Base-by-base conservation (phyloP, 2,329 filamentous ascomycete genomes). In the Lomentospora prolificans region DNA sequence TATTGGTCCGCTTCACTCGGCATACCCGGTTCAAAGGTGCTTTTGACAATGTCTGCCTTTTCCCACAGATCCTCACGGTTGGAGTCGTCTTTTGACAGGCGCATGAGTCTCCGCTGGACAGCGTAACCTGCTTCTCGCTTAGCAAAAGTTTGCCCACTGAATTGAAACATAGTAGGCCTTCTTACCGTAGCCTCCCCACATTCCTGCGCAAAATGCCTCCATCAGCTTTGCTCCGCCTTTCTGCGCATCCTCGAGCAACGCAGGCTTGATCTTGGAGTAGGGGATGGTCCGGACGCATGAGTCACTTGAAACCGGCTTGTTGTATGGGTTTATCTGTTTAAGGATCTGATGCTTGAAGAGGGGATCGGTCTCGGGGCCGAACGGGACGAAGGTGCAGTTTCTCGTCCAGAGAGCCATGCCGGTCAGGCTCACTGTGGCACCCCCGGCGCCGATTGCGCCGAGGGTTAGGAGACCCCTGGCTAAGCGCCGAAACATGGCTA, bases 321-420 rank as follows among this genome's bases (percentile, higher is more conserved):
- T 48, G 19, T 4, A 17, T 4, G 44, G 44, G 44, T 48, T 48
- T 6, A 25, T 22, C 22, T 22, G 17, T 19, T 10, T 17, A 14
- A 9, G 25, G 10, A 56, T 22, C 2, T 56, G 54, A 27, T 59
- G 58, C 4, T 53, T 50, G 50, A 57, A 59, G 2, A 55, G 3
- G 4, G 54, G 24, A 2, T 54, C 48, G 12, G 41, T 51, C 3
- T 41, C 33, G 14, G 56, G 55, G 3, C 54, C 50, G 36, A 59
- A 60, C 2, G 51, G 39, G 1, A 57, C 56, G n/a, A 60, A 59
- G 3, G 3, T 31, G 51, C 58, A 58, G 1, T 51, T 52, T 9
- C 55, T 52, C 19, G 58, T 59, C 59, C 58, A 60, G 17, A 52
- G 27, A n/a, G 56, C 19, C 10, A 59, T 64, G 60, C 52, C 53